Conservation (phyloP, 2,329 filamentous ascomycete species). For the Seiridium cupressi region DNA sequence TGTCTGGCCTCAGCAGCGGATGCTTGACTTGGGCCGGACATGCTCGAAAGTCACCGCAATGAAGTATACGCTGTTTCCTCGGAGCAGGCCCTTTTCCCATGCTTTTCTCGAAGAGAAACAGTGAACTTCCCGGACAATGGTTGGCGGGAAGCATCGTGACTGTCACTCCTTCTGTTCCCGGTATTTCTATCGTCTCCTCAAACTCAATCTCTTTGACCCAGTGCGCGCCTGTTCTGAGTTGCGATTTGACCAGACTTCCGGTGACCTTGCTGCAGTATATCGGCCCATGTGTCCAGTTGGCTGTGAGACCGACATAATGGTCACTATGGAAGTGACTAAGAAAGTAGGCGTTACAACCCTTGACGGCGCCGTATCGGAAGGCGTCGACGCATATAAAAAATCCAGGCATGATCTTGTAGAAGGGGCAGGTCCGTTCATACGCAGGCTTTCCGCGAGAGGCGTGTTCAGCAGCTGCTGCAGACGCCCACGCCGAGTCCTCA, state of each 20-base stretch:
- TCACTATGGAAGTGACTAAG: slow-evolving; percentile 98
- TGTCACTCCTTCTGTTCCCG: slow-evolving; percentile 75
- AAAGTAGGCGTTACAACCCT: slow-evolving; percentile 93
- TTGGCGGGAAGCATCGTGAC: slow-evolving; percentile 97
- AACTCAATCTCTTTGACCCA: slow-evolving; percentile 87
- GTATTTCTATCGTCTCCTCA: slow-evolving; percentile 75
- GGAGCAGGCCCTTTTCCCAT: slow-evolving; percentile 58
- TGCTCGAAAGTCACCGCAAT: slow-evolving; percentile 94
- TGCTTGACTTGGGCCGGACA: slow-evolving; percentile 83
- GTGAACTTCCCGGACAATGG: slow-evolving; percentile 90
- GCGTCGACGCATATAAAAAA: slow-evolving; percentile 94
- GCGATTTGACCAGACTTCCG: slow-evolving; percentile 81
- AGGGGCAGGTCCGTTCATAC: slow-evolving; percentile 88
- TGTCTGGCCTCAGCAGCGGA: slow-evolving; percentile 74
- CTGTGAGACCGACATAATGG: slow-evolving; percentile 89
- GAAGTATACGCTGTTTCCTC: slow-evolving; percentile 75
- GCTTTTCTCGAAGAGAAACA: slow-evolving; percentile 88
- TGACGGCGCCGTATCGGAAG: slow-evolving; percentile 89
- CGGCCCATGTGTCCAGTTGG: slow-evolving; percentile 86
- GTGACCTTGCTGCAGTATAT: slow-evolving; percentile 97
- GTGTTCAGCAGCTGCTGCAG: slow-evolving; percentile 76
- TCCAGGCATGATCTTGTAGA: slow-evolving; percentile 96
- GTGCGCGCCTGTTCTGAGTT: slow-evolving; percentile 80
- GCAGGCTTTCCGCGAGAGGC: slow-evolving; percentile 80
- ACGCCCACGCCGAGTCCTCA: slow-evolving; percentile 87